phyloP scores from a whole-genome alignment of 176 grass and related monocot genomes.

The Lolium rigidum region DNA sequence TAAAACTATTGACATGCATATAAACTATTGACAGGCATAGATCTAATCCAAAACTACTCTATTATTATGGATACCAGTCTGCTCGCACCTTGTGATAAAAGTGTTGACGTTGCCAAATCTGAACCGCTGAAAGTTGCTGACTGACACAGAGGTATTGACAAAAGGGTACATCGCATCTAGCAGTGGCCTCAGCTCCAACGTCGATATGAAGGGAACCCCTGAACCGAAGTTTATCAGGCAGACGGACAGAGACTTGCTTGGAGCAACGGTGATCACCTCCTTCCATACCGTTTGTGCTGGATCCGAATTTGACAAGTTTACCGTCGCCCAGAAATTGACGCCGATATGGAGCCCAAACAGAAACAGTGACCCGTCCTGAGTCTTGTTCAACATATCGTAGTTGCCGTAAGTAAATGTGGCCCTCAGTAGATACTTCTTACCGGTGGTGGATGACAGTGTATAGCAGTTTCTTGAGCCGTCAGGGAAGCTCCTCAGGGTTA shows the following conservation, averaged over 20 bases:
- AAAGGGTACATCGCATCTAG: background rate
- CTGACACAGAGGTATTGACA: background rate
- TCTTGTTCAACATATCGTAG: too few relatives aligned
- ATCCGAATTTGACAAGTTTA: background rate
- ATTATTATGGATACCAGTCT: too few relatives aligned
- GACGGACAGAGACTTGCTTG: background rate
- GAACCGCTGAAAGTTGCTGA: background rate
- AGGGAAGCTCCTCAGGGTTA: too few relatives aligned
- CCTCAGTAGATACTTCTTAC: too few relatives aligned
- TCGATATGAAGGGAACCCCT: slow-evolving; percentile 23
- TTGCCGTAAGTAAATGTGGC: too few relatives aligned
- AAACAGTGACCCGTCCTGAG: too few relatives aligned
- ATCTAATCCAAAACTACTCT: too few relatives aligned
- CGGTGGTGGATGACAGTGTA: too few relatives aligned
- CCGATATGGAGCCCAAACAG: too few relatives aligned
- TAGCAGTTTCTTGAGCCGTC: too few relatives aligned
- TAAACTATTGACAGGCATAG: background rate
- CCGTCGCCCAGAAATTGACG: too few relatives aligned
- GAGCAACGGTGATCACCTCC: background rate
- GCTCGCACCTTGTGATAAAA: background rate
- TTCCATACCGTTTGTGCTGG: rapidly evolving
- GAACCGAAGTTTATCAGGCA: slow-evolving; percentile 20
- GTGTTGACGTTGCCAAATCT: background rate
- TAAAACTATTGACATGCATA: background rate
- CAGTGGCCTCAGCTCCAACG: background rate